A percentile compares a stretch with the other conserved stretches of the same genome.
These are phyloP conservation scores for Monocercomonoides exilis DNA, from an alignment of 78 protist species.

Conservation along the genomic window DNA sequence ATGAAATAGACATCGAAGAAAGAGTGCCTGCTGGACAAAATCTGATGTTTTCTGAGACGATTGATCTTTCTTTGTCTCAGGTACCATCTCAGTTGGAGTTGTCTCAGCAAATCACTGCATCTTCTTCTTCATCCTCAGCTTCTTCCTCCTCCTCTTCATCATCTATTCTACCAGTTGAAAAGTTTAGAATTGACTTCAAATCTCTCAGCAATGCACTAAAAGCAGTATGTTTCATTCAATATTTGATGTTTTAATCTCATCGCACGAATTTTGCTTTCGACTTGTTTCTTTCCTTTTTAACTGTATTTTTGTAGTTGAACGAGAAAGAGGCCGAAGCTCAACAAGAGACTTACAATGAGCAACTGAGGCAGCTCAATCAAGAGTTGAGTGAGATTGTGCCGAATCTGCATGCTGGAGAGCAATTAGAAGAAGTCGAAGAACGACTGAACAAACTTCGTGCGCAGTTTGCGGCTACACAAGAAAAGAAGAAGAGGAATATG, in stretches of 20 bases:
- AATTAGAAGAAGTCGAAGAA: conserved; percentile 4
- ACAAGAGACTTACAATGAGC: too few relatives aligned
- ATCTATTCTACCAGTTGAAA: not conserved
- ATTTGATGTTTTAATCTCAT: too few relatives aligned
- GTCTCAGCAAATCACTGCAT: not conserved
- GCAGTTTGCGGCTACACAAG: conserved; percentile 21
- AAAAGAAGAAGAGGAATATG: not conserved
- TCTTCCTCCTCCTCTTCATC: too few relatives aligned
- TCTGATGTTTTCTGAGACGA: not conserved
- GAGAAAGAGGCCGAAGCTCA: too few relatives aligned
- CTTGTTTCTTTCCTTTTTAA: too few relatives aligned
- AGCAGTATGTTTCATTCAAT: too few relatives aligned
- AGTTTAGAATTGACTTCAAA: too few relatives aligned
- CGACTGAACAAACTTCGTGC: conserved; percentile 25
- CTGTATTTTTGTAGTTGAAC: too few relatives aligned
- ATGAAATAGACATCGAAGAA: not conserved
- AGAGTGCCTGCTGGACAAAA: not conserved
- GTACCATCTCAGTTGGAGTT: not conserved
- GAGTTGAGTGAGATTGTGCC: not conserved
- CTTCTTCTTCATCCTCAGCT: too few relatives aligned
- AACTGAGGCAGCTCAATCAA: not conserved
- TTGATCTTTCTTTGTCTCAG: not conserved
- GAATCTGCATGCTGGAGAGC: not conserved
- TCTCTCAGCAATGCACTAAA: too few relatives aligned
- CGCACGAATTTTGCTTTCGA: too few relatives aligned